Base-by-base conservation (phyloP, 2,329 filamentous ascomycete genomes). In the Stemphylium lycopersici region DNA sequence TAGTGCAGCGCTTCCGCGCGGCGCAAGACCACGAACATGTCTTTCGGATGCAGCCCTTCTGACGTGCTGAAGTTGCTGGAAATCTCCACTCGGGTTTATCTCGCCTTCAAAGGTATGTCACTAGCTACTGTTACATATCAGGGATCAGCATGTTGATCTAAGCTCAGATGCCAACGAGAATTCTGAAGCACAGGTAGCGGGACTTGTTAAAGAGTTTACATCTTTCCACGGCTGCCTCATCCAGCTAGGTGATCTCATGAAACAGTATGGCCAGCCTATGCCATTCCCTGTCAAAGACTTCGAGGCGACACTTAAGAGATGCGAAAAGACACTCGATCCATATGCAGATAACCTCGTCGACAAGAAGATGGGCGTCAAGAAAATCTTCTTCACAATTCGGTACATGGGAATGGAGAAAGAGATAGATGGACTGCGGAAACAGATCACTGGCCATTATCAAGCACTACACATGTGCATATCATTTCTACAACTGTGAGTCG, bases 371-470 rank as follows among this genome's bases (percentile, higher is more conserved):
- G 63, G 59, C 4, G n/a, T 67, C 10, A 66, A 61, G 43, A 73
- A 71, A 46, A 56, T 72, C 29, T 37, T 63, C 7, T 71, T 67
- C 26, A 71, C 65, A 6, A 64, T 73, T 48, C 65, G 63, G 43
- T 73, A 70, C 31, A 73, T 73, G 44, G 68, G 68, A 1, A 71
- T 69, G 56, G 69, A 73, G 53, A 72, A 70, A 34, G 69, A 73
- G 44, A 66, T 73, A 13, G 64, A 70, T 20, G 60, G 63, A 2
- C 49, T 72, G 20, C 58, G 68, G 8, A 68, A 66, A 40, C 62
- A 68, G 33, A 68, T 73, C 34, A 64, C 56, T 6, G 65, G 67
- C 1, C 69, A 73, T 43, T 71, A 65, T 45, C 67, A 71, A 39
- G 65, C 68, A 6, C 40, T 72, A 7, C 65, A 71, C 34, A 64